phyloP scores from a whole-genome alignment of 2,329 filamentous ascomycete genomes.

The Pyrenochaeta sp. region DNA sequence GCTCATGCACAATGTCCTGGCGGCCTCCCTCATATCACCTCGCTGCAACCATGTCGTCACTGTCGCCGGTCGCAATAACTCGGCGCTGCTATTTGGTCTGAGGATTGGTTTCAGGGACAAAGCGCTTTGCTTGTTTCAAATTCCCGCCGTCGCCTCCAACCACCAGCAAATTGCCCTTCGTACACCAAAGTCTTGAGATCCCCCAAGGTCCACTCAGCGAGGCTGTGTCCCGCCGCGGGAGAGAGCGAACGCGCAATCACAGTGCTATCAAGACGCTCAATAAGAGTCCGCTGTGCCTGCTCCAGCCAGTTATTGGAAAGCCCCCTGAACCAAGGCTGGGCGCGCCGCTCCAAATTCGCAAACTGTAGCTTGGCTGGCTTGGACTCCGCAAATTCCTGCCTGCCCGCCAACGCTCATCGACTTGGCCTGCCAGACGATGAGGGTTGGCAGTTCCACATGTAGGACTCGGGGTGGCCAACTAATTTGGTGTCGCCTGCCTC shows the following conservation, averaged over 20 bases:
- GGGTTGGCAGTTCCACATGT: slow-evolving; percentile 50
- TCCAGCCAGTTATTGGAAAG: slow-evolving; percentile 24
- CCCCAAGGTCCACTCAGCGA: slow-evolving; percentile 21
- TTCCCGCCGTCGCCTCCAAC: neutral
- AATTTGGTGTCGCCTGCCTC: slow-evolving; percentile 35
- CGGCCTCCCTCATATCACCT: neutral
- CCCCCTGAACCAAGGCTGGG: slow-evolving; percentile 48
- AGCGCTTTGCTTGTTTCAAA: slow-evolving; percentile 9
- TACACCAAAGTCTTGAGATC: slow-evolving; percentile 2
- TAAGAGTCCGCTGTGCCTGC: slow-evolving; percentile 9
- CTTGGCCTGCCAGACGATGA: slow-evolving; percentile 45
- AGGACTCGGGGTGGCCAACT: slow-evolving; percentile 37
- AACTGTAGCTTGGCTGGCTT: slow-evolving; percentile 36
- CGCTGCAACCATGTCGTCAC: neutral
- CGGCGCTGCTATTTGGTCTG: neutral
- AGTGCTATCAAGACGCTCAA: slow-evolving; percentile 21
- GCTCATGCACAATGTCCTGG: neutral
- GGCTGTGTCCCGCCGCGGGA: slow-evolving; percentile 32
- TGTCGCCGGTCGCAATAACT: neutral
- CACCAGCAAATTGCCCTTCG: slow-evolving; percentile 8
- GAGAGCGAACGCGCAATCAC: slow-evolving; percentile 33
- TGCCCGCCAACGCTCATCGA: slow-evolving; percentile 37
- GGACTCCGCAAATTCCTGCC: slow-evolving; percentile 37
- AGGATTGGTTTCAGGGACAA: neutral
- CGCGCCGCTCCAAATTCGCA: slow-evolving; percentile 37